Percentiles rank a stretch among this genome's conserved stretches.
Conservation (phyloP, 2,329 filamentous ascomycete species). For the Epichloe uncinata region DNA sequence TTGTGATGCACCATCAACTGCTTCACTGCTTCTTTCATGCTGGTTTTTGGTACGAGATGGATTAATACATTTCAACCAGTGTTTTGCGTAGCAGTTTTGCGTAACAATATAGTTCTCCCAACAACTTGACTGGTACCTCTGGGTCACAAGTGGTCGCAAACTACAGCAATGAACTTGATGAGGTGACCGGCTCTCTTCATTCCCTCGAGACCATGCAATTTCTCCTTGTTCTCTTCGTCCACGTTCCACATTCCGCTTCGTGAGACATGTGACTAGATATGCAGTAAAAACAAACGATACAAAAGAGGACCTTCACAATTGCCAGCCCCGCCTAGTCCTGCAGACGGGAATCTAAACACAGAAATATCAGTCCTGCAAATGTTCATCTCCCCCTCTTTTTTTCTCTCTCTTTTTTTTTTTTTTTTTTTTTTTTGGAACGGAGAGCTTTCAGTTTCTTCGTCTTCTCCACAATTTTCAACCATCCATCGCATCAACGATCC, state of each 20-base stretch:
- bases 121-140: too few relatives aligned
- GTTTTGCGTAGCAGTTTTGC: too few relatives aligned
- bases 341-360: neutral
- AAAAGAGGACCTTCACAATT: neutral
- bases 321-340: neutral
- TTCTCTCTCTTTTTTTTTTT: too few relatives aligned
- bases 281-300: neutral
- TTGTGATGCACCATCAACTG: neutral
- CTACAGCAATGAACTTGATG: constrained; percentile 8
- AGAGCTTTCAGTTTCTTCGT: neutral
- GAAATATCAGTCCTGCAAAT: neutral
- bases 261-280: neutral
- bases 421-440: neutral
- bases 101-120: too few relatives aligned
- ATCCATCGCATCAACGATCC: neutral
- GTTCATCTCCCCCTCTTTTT: neutral
- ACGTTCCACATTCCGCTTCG: neutral
- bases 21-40: neutral
- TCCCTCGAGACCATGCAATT: constrained; percentile 18
- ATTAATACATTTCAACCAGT: neutral
- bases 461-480: neutral
- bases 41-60: neutral
- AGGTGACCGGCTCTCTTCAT: constrained; percentile 25
- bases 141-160: neutral
- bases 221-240: constrained; percentile 6